Conservation (phyloP, 257 asterid genomes). For the Cruciata laevipes region DNA sequence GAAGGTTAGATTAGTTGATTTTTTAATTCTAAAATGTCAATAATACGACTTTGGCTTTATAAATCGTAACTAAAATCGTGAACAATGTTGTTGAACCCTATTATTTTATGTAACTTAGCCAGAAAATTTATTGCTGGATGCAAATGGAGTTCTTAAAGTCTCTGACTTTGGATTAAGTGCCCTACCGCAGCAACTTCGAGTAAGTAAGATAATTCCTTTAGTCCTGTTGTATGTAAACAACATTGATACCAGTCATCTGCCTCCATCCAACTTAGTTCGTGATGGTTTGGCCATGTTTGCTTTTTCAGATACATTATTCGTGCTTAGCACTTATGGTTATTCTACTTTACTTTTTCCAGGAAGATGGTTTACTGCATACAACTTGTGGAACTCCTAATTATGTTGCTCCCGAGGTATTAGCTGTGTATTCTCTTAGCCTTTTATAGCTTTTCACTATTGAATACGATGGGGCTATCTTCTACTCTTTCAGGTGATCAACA, state of each 20-base stretch:
- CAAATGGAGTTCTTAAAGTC: slow-evolving; percentile 72
- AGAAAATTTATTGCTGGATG: slow-evolving; percentile 80
- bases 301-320: not conserved
- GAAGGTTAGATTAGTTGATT: slow-evolving; percentile 35
- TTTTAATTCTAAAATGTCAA: not conserved
- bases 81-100: not conserved
- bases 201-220: slow-evolving; percentile 22
- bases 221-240: not conserved
- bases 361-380: slow-evolving; percentile 93
- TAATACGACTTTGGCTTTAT: not conserved
- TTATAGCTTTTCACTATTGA: slow-evolving; percentile 1
- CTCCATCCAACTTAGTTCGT: not conserved
- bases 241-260: not conserved
- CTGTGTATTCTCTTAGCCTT: slow-evolving; percentile 7
- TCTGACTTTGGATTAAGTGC: slow-evolving; percentile 97
- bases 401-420: slow-evolving; percentile 87
- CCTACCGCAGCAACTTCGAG: slow-evolving; percentile 94
- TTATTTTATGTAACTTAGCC: slow-evolving; percentile 37
- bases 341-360: slow-evolving; percentile 32
- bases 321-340: not conserved
- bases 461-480: not conserved
- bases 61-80: not conserved
- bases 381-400: slow-evolving; percentile 98
- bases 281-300: not conserved
- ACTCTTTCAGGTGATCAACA: slow-evolving; percentile 60